Evolutionary conservation across 108 stramenopile species (phyloP).

Genomic region (Nitzschia sp.): DNA sequence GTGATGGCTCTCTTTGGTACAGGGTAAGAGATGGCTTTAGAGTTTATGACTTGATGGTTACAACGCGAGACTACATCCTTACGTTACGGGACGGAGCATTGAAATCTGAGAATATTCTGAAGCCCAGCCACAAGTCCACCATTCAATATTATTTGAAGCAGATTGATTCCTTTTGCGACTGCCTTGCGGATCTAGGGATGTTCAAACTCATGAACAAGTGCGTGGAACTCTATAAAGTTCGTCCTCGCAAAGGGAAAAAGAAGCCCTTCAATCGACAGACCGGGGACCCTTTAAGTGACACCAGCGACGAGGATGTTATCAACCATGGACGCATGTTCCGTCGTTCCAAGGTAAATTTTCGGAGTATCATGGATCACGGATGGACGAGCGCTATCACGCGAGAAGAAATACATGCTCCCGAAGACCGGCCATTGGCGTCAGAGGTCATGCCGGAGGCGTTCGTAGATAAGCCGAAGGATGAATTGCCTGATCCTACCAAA

Average conservation of each 20-base stretch:
- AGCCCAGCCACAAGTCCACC: slow-evolving; percentile 16
- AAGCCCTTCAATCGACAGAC: slow-evolving; percentile 16
- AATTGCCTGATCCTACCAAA: slow-evolving; percentile 8
- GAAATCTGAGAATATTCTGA: slow-evolving; percentile 5
- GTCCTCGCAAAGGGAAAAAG: slow-evolving; percentile 25
- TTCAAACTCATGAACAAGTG: slow-evolving; percentile 24
- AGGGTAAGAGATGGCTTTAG: slow-evolving; percentile 30
- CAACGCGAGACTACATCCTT: slow-evolving; percentile 22
- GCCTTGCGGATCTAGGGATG: slow-evolving; percentile 29
- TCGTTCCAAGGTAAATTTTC: slow-evolving; percentile 17
- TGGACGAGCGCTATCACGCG: slow-evolving; percentile 20
- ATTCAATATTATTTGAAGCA: slow-evolving; percentile 18
- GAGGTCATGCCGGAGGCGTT: neutral
- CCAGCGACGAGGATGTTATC: neutral
- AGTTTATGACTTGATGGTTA: slow-evolving; percentile 21
- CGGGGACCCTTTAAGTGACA: slow-evolving; percentile 25
- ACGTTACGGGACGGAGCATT: neutral
- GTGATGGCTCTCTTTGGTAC: too few relatives aligned
- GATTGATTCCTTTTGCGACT: slow-evolving; percentile 15
- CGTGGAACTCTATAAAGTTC: slow-evolving; percentile 31
- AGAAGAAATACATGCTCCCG: neutral
- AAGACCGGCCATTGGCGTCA: neutral
- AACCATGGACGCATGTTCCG: slow-evolving; percentile 27
- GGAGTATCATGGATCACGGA: slow-evolving; percentile 28
- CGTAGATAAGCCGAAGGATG: neutral